Conservation (phyloP, 768 basidiomycete genomes). For the Tubosaeta brunneosetosa region DNA sequence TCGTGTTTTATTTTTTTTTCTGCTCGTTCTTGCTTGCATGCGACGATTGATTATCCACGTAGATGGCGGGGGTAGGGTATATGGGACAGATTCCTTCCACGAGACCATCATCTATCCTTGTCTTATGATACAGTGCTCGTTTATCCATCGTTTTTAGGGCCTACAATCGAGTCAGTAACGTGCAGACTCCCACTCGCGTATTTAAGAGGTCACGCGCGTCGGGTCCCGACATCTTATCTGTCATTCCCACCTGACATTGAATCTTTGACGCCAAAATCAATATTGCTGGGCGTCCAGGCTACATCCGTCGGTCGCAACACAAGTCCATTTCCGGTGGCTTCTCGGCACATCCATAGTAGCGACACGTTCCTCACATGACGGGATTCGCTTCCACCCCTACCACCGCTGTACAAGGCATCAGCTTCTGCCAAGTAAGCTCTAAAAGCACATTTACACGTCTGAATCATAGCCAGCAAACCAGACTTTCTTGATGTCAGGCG, state of each 20-base stretch:
- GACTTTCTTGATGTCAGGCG: slow-evolving; percentile 48
- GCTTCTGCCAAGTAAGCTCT: accelerated
- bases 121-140: neutral
- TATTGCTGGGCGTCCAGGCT: slow-evolving; percentile 23
- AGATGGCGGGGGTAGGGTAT: neutral
- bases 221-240: too few species aligned
- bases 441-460: slow-evolving; percentile 25
- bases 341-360: slow-evolving; percentile 33
- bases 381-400: slow-evolving; percentile 6
- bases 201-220: too few species aligned
- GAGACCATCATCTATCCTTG: neutral
- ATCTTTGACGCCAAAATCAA: slow-evolving; percentile 19
- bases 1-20: neutral
- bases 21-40: too few species aligned
- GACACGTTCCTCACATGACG: slow-evolving; percentile 22
- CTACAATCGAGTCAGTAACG: slow-evolving; percentile 4
- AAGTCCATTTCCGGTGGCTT: slow-evolving; percentile 26
- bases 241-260: too few species aligned
- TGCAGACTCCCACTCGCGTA: too few species aligned
- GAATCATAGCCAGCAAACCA: slow-evolving; percentile 55
- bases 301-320: slow-evolving; percentile 21
- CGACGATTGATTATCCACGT: neutral
- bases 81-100: neutral
- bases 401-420: slow-evolving; percentile 15
- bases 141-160: too few species aligned